Conservation (phyloP, 1,139 yeast species). For the Pichia sp. region DNA sequence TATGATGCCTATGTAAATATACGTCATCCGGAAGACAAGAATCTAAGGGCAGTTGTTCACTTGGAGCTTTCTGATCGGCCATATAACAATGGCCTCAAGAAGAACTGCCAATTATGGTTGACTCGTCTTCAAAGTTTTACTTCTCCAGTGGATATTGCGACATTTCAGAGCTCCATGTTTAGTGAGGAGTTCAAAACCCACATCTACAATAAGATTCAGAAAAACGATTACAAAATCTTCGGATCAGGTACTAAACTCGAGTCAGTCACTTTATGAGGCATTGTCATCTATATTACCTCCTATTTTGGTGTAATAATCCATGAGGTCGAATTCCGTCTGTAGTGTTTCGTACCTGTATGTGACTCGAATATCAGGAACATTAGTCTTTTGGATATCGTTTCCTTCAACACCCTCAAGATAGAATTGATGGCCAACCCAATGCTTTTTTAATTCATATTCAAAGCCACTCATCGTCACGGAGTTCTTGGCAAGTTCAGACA, state of each 20-base stretch:
- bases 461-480: conserved; percentile 92
- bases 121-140: conserved; percentile 3
- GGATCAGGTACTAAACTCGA: conserved; percentile 10
- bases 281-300: not conserved
- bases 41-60: conserved; percentile 19
- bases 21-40: conserved; percentile 15
- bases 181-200: conserved; percentile 14
- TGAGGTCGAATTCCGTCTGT: conserved; percentile 65
- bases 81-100: conserved; percentile 23
- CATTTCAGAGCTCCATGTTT: conserved; percentile 15
- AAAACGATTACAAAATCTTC: conserved; percentile 19
- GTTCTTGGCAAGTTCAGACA: conserved; percentile 84
- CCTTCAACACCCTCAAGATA: conserved; percentile 58
- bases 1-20: conserved; percentile 21
- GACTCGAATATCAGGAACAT: conserved; percentile 84
- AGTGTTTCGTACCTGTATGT: conserved; percentile 78
- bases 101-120: conserved; percentile 20
- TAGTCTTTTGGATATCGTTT: conserved; percentile 86
- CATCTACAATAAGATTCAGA: conserved; percentile 12
- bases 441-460: conserved; percentile 75
- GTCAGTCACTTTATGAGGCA: not conserved
- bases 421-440: conserved; percentile 84
- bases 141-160: conserved; percentile 18
- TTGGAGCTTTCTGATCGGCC: conserved; percentile 21
- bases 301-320: conserved; percentile 47